Evolutionary conservation across 345 rosid genomes (phyloP), one percentile per base, ranked within the genome.

Genomic region (Clarkia xantiana): DNA sequence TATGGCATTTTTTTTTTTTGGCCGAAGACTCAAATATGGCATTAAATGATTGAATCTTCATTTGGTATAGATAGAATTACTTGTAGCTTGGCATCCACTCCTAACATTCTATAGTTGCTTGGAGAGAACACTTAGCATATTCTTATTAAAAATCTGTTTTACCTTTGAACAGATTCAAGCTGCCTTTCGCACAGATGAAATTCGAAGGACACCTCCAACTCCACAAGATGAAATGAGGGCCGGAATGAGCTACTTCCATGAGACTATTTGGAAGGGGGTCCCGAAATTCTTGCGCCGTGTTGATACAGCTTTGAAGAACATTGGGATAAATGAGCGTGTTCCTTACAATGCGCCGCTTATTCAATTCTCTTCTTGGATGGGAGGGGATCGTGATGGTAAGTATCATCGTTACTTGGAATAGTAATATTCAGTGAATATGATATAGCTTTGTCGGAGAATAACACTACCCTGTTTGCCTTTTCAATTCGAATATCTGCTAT

Each of bases 141-240:
- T 1, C 22, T 22, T 40, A 45, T 15, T 10, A 18, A 23, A 18
- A 12, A n/a, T 11, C 42, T 42, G 40, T 43, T 18, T 42, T 41
- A 16, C n/a, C n/a, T 54, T 41, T 42, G 29, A 44, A 19, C 43
- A 89, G 98, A 91, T 91, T 68, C 98, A 91, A 86, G 98, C 98
- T 73, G 98, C 98, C 22, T 91, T 86, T 56, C 89, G 93, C 16
- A 91, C 98, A 0, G 98, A 91, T 66, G 98, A 86, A 72, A 91
- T 91, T 49, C 76, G 94, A 42, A 81, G 98, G 65, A 79, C 86
- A 51, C 94, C 98, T 57, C 98, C 98, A 4, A 75, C 98, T 59
- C 98, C 98, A 2, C 98, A 91, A 56, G 98, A 91, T 73, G 98
- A 91, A 62, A 91, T 91, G 98, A 81, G 97, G 69, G 96, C 91